These are phyloP conservation scores for Candida coquimbonensis DNA, from an alignment of 805 yeast species.

Conservation along the genomic window DNA sequence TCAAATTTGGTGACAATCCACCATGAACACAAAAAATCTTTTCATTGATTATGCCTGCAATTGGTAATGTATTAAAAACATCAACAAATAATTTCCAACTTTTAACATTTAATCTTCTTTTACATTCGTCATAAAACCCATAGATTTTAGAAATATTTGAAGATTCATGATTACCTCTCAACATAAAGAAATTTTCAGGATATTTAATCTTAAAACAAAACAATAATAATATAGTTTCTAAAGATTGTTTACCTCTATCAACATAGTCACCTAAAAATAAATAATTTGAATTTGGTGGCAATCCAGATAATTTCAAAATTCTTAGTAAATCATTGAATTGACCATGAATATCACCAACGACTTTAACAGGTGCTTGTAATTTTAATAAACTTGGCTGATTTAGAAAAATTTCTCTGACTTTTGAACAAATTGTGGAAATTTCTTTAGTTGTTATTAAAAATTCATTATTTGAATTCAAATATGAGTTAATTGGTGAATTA, in stretches of 20 bases:
- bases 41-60: conserved; percentile 92
- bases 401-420: conserved; percentile 81
- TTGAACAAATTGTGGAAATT: conserved; percentile 75
- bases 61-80: conserved; percentile 90
- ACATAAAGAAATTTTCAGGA: conserved; percentile 89
- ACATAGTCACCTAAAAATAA: conserved; percentile 94
- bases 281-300: conserved; percentile 92
- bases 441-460: conserved; percentile 36
- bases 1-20: conserved; percentile 69
- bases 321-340: conserved; percentile 90
- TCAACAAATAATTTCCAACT: conserved; percentile 93
- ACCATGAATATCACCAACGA: conserved; percentile 94
- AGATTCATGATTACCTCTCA: conserved; percentile 96
- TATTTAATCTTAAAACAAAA: conserved; percentile 93
- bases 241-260: conserved; percentile 93
- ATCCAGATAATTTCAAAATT: conserved; percentile 90
- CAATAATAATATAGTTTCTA: conserved; percentile 83
- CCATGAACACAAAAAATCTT: conserved; percentile 91
- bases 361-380: conserved; percentile 69
- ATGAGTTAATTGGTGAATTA: conserved; percentile 8
- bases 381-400: conserved; percentile 87
- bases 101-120: conserved; percentile 84
- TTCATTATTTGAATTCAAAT: conserved; percentile 3
- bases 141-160: conserved; percentile 95
- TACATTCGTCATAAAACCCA: conserved; percentile 97